These are phyloP conservation scores for Annona cherimola DNA, from an alignment of 164 flowering plant species.

Conservation along the genomic window DNA sequence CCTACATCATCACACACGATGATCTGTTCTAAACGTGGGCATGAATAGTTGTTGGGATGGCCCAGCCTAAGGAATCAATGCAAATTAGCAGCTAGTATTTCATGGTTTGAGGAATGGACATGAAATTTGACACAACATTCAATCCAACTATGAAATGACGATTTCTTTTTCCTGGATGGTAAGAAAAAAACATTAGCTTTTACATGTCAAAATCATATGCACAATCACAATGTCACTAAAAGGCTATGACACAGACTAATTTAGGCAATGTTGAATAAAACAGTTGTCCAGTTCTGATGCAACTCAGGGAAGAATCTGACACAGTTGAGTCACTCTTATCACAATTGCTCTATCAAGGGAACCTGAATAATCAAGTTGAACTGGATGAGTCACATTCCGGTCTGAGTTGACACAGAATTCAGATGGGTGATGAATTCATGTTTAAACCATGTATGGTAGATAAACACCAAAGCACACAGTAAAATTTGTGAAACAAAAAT, in stretches of 20 bases:
- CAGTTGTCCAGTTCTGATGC: too few species aligned
- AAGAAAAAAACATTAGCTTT: background rate
- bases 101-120: background rate
- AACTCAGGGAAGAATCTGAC: too few species aligned
- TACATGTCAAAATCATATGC: background rate
- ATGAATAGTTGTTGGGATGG: background rate
- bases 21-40: background rate
- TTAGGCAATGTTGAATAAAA: too few species aligned
- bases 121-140: background rate
- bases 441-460: too few species aligned
- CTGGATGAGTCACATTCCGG: too few species aligned
- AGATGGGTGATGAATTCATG: too few species aligned
- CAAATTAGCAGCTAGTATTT: background rate
- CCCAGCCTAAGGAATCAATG: background rate
- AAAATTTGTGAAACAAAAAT: background rate
- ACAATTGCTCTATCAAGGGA: too few species aligned
- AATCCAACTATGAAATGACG: background rate
- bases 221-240: background rate
- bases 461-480: too few species aligned
- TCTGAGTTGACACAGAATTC: too few species aligned
- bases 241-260: too few species aligned
- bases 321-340: too few species aligned
- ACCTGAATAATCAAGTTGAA: too few species aligned
- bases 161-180: background rate
- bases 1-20: background rate